These are phyloP conservation scores for Pestalotiopsis sp. DNA, from an alignment of 2,329 filamentous ascomycete species.

Conservation along the genomic window DNA sequence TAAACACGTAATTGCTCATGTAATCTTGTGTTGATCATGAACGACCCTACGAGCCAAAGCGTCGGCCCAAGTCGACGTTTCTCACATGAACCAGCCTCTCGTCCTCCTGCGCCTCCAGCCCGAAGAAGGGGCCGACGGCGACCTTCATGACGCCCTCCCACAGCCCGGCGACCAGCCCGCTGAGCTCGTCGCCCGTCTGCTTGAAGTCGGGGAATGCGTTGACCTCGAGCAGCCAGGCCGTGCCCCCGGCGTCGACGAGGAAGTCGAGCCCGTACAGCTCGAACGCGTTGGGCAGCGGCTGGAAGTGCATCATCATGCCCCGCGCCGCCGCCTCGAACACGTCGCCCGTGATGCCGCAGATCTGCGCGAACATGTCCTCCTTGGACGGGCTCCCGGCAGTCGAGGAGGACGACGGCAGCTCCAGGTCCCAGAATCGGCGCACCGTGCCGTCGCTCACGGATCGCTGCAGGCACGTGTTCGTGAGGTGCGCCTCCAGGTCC, in stretches of 20 bases:
- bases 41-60: not conserved
- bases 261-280: slow-evolving; percentile 94
- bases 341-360: slow-evolving; percentile 73
- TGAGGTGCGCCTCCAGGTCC: slow-evolving; percentile 78
- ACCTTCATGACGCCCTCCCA: slow-evolving; percentile 74
- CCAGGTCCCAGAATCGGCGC: slow-evolving; percentile 73
- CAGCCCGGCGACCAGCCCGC: slow-evolving; percentile 71
- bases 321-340: slow-evolving; percentile 85
- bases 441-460: slow-evolving; percentile 66
- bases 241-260: slow-evolving; percentile 68
- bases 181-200: slow-evolving; percentile 81
- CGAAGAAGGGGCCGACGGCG: slow-evolving; percentile 72
- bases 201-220: slow-evolving; percentile 97
- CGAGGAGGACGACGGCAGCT: slow-evolving; percentile 12
- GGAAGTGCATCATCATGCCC: slow-evolving; percentile 88
- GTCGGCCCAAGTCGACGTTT: slow-evolving; percentile 12
- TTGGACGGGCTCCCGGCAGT: slow-evolving; percentile 44
- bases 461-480: slow-evolving; percentile 91
- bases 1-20: not conserved
- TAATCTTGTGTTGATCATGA: too few relatives aligned
- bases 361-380: slow-evolving; percentile 69
- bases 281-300: slow-evolving; percentile 84
- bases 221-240: slow-evolving; percentile 80
- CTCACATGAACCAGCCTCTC: slow-evolving; percentile 14
- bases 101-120: slow-evolving; percentile 17